Conservation (phyloP, 2,329 filamentous ascomycete genomes). For the Coniochaeta sp. region DNA sequence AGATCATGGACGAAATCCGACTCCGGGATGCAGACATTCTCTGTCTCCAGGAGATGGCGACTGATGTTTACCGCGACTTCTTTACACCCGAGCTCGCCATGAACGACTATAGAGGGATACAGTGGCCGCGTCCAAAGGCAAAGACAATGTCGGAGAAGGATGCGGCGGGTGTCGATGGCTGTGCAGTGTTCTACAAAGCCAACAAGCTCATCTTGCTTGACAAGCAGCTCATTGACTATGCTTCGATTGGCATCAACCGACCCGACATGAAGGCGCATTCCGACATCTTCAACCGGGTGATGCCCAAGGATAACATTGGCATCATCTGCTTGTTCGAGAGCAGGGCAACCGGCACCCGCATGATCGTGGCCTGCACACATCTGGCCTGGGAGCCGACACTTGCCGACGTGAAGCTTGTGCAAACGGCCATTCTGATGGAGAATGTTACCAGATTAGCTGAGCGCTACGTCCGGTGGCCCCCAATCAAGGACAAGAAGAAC, state of each 20-base stretch:
- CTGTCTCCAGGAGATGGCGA: constrained; percentile 89
- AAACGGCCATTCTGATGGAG: constrained; percentile 93
- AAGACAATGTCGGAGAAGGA: constrained; percentile 90
- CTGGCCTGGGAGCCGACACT: constrained; percentile 89
- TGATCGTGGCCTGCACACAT: constrained; percentile 92
- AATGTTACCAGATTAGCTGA: constrained; percentile 81
- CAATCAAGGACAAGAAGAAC: constrained; percentile 70
- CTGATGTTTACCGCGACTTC: constrained; percentile 84
- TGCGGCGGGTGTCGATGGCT: constrained; percentile 85
- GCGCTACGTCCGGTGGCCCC: constrained; percentile 70
- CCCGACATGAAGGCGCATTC: constrained; percentile 96
- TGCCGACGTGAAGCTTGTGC: constrained; percentile 92
- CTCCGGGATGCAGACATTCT: constrained; percentile 80
- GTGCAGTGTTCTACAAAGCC: constrained; percentile 93
- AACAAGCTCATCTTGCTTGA: constrained; percentile 92
- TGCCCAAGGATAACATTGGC: constrained; percentile 97
- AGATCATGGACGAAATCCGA: constrained; percentile 77
- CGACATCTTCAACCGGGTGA: constrained; percentile 96
- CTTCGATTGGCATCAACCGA: constrained; percentile 83
- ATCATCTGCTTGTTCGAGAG: constrained; percentile 92
- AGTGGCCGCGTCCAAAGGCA: constrained; percentile 83
- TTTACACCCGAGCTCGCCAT: constrained; percentile 83
- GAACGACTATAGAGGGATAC: constrained; percentile 87
- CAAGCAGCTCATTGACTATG: constrained; percentile 90
- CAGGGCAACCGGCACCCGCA: constrained; percentile 75